These are phyloP conservation scores for Stagonosporopsis tanaceti DNA, from an alignment of 2,329 filamentous ascomycete genomes.

Conservation along the genomic window DNA sequence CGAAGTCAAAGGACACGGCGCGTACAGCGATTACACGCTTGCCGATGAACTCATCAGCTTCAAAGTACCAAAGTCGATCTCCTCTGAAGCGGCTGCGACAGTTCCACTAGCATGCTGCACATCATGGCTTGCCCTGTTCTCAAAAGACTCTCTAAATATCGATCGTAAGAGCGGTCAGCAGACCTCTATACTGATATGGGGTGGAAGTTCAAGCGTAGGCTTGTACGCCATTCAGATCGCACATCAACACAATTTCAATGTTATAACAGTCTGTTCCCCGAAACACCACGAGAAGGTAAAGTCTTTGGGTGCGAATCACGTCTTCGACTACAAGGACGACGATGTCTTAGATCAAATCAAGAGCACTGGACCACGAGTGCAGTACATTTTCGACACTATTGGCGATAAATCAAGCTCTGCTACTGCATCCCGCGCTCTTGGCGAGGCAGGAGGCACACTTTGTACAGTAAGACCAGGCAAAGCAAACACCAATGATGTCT, in stretches of 20 bases:
- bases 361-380: constrained; percentile 21
- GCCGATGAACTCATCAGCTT: constrained; percentile 55
- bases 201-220: constrained; percentile 51
- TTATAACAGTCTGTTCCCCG: constrained; percentile 26
- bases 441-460: constrained; percentile 26
- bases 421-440: constrained; percentile 43
- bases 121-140: constrained; percentile 53
- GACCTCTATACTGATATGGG: constrained; percentile 52
- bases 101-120: constrained; percentile 53
- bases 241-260: constrained; percentile 17
- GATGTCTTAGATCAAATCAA: constrained; percentile 54
- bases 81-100: constrained; percentile 47
- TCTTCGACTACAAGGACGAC: constrained; percentile 55
- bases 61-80: constrained; percentile 45
- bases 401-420: constrained; percentile 50
- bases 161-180: constrained; percentile 20
- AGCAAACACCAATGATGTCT: constrained; percentile 49
- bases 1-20: constrained; percentile 46
- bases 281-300: constrained; percentile 26
- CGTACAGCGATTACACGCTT: constrained; percentile 43
- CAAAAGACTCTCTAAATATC: constrained; percentile 49
- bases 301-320: constrained; percentile 20
- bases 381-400: constrained; percentile 55
- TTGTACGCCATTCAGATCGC: constrained; percentile 29
- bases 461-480: constrained; percentile 56